Evolutionary conservation across 441 rosid genomes (phyloP), one percentile per base, ranked within the genome.

Genomic region (Daphne laureola): DNA sequence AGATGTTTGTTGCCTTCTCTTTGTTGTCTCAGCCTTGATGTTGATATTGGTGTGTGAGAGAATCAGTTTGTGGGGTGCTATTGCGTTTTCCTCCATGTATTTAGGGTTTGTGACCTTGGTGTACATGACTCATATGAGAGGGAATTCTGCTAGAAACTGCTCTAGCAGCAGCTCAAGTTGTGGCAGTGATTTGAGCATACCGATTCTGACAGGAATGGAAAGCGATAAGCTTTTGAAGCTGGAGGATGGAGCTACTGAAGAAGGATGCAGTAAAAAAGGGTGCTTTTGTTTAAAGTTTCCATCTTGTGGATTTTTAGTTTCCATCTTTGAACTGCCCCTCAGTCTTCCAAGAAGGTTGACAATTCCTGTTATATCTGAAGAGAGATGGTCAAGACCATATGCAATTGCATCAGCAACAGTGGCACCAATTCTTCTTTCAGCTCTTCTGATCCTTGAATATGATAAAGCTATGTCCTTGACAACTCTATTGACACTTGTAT

Each of bases 311-410:
- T 52, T 60, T 63, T 26, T 71, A 1, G n/a, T 82, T 12, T 41
- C 48, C 49, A 49, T 85, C 51, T 52, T 87, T 21, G 83, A 80
- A 55, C 59, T 82, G 65, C 98, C 96, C 5, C 77, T 91, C 18
- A 76, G 57, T 47, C 60, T 91, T 45, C 93, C 96, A 0, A 70
- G 96, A 54, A 78, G 98, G 54, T 67, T 91, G 68, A 91, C 98
- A 9, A 88, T 87, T 60, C 98, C 96, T 2, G 76, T 82, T 12
- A 73, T 77, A 25, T 49, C 70, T 48, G 81, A 84, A 62, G 67
- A 78, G 18, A 71, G 67, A 64, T 91, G 98, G 98, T 87, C 89
- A 11, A 80, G 80, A 65, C 84, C 89, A 63, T 55, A 70, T 35
- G 89, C 89, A 4, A 82, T 86, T 43, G 64, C 63, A 27, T 83